These are phyloP conservation scores for Telopea speciosissima DNA, from an alignment of 177 flowering plant species.

Conservation along the genomic window DNA sequence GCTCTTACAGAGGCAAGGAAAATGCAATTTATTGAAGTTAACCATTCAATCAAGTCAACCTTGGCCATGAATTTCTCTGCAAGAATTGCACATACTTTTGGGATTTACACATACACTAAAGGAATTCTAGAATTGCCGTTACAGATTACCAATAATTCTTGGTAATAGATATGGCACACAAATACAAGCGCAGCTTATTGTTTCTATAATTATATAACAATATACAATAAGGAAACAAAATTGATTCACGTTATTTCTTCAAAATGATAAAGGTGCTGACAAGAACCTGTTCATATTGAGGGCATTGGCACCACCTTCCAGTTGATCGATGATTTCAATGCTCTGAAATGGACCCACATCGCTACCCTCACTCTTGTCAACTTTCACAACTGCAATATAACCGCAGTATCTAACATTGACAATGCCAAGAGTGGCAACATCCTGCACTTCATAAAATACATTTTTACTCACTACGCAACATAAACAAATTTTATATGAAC, in stretches of 20 bases:
- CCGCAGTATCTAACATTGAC: constrained; percentile 83
- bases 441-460: constrained; percentile 48
- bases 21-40: neutral
- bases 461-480: constrained; percentile 2
- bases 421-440: constrained; percentile 70
- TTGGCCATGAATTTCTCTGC: neutral
- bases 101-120: neutral
- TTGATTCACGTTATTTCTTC: neutral
- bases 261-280: neutral
- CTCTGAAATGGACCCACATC: constrained; percentile 29
- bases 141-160: neutral
- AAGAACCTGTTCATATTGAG: constrained; percentile 88
- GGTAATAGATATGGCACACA: neutral
- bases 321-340: constrained; percentile 63
- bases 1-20: neutral
- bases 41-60: neutral
- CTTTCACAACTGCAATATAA: constrained; percentile 68
- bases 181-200: neutral
- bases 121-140: neutral
- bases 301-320: constrained; percentile 97
- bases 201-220: neutral
- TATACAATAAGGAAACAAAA: too few species aligned
- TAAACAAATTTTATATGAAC: neutral
- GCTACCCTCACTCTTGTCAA: constrained; percentile 32
- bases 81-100: neutral